Evolutionary conservation across 202 grass and related monocot genomes (phyloP).

Genomic region (Sporobolus alterniflorus): DNA sequence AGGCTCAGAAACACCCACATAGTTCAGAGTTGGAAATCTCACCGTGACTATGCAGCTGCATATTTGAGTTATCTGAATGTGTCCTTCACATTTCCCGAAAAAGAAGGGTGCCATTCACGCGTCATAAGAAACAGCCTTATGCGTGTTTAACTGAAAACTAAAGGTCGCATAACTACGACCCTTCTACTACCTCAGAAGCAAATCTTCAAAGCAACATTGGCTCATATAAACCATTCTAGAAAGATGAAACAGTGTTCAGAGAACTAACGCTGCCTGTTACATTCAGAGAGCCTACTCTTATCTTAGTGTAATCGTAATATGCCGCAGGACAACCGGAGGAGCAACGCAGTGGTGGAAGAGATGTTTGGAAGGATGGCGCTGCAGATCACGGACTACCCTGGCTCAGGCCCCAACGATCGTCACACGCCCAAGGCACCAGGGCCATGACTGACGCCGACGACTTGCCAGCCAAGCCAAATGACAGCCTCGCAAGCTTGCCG

Average conservation of each 20-base stretch:
- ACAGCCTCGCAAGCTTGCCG: not conserved
- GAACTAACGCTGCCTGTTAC: not conserved
- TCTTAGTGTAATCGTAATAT: not conserved
- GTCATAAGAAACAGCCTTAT: not conserved
- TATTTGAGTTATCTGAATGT: not conserved
- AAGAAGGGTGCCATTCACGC: no score
- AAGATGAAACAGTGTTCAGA: not conserved
- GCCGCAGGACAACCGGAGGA: constrained; percentile 26
- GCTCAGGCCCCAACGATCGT: constrained; percentile 53
- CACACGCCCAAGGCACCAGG: constrained; percentile 68
- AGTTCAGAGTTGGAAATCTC: not conserved
- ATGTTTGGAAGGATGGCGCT: constrained; percentile 54
- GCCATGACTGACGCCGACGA: constrained; percentile 24
- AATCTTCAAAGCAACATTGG: not conserved
- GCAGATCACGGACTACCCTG: constrained; percentile 57
- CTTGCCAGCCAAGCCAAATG: not conserved
- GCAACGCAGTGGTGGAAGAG: constrained; percentile 24
- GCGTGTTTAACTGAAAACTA: not conserved
- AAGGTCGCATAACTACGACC: not conserved
- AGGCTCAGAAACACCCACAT: not conserved
- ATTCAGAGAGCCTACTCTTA: not conserved
- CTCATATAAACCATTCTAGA: not conserved
- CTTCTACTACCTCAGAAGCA: not conserved
- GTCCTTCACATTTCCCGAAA: no score
- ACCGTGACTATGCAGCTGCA: not conserved